phyloP scores from a whole-genome alignment of 192 early-diverging fungal genomes.

The Coemansia sp. region DNA sequence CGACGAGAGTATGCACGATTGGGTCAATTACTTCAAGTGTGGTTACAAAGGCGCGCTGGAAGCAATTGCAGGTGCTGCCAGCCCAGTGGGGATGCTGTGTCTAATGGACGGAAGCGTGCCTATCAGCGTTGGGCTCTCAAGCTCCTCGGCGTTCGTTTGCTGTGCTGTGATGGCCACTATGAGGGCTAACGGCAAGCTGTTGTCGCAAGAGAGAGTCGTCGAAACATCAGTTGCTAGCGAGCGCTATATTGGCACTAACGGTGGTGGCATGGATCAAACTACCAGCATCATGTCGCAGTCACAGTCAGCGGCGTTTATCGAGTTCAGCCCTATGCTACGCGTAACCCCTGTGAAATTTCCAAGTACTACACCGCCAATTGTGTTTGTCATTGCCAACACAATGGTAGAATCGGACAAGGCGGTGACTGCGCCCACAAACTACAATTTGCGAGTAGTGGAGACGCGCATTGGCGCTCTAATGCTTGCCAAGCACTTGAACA shows the following conservation, averaged over 20 bases:
- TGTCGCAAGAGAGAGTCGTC: constrained; percentile 35
- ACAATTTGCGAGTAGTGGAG: constrained; percentile 93
- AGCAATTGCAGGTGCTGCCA: constrained; percentile 15
- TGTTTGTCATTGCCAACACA: constrained; percentile 89
- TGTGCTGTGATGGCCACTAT: constrained; percentile 66
- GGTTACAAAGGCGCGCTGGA: constrained; percentile 60
- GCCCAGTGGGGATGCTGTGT: constrained; percentile 56
- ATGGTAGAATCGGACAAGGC: constrained; percentile 83
- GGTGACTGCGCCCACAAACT: constrained; percentile 80
- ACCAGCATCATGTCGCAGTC: constrained; percentile 75
- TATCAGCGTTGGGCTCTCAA: constrained; percentile 78
- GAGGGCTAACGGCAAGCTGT: constrained; percentile 7
- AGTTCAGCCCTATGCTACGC: constrained; percentile 75
- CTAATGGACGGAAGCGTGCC: constrained; percentile 82
- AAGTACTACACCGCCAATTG: constrained; percentile 44
- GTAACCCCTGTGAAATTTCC: constrained; percentile 67
- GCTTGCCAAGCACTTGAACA: constrained; percentile 56
- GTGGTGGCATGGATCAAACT: constrained; percentile 88
- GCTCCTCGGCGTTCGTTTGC: constrained; percentile 83
- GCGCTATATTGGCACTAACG: constrained; percentile 70
- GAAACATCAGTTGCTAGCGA: constrained; percentile 78
- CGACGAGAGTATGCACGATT: constrained; percentile 61
- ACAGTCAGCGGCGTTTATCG: constrained; percentile 70
- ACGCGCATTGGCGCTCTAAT: constrained; percentile 76
- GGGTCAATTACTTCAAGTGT: constrained; percentile 88